Base-by-base conservation (phyloP, 1,139 yeast genomes). In the Candida gigantensis region DNA sequence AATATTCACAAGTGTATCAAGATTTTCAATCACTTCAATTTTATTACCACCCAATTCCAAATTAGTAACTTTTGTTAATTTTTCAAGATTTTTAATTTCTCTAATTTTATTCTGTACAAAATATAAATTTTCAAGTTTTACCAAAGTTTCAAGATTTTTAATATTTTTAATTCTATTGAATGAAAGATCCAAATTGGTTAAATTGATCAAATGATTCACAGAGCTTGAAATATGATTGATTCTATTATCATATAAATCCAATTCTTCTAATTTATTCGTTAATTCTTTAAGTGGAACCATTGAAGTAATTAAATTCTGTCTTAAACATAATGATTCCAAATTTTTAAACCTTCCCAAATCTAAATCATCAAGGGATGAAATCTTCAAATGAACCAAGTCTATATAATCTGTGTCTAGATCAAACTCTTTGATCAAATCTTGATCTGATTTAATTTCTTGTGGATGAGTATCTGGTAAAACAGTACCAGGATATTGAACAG, bases 21-120 rank as follows among this genome's bases (percentile, higher is more conserved):
- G 59, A 34, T 74, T 74, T 44, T 81, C 81, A 38, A 94, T 84
- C 37, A 64, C 64, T 34, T 77, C 76, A 37, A 94, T 78, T 45
- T 80, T 74, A 61, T 94, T 94, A 20, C 97, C 98, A 7, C 98
- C 99, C 28, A 94, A 68, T 58, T 94, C 99, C 42, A 92, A 67
- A 49, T 84, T 86, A 36, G 66, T 75, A 48, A 92, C 60, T n/a
- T 76, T 68, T 1, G 60, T 62, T 41, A 90, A 68, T 2, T 72
- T 68, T 9, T 75, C 79, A 35, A 94, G 52, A 48, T 83, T 82
- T 44, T 79, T 81, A 46, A 94, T 88, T 41, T 76, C 82, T 19
- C 75, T 62, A 33, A 94, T 88, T 54, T 80, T 86, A 59, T 94
- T 94, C 55, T 92, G 97, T 28, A 94, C 96, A 59, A 92, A 79